Base-by-base conservation (phyloP, 352 stramenopile genomes). In the Phytopythium montanum region DNA sequence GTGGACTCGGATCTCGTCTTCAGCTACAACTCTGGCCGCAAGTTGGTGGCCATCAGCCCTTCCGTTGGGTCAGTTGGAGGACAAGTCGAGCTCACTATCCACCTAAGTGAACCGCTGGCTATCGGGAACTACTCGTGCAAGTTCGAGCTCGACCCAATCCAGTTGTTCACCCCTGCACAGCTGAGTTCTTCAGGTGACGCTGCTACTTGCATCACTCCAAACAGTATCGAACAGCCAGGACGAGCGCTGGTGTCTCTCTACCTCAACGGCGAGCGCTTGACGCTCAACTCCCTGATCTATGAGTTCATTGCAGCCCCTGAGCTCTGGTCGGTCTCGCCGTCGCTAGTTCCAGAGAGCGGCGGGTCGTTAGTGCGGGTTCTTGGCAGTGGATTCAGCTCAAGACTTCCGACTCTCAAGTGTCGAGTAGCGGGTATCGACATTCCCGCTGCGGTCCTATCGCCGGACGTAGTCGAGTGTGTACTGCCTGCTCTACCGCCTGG, bases 1-100 rank as follows among this genome's bases (percentile, higher is more conserved):
- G 49, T 62, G 28, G 2, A 18, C 46, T 69, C 34, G 36, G n/a
- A 31, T 0, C 13, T 44, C 0, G 26, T 16, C 5, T 81, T 88
- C 29, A 54, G 61, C 1, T 74, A 79, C 46, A 62, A 73, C 28
- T 46, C 52, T 2, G 29, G 5, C 25, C 64, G 56, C 33, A 61
- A 70, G 33, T 52, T 85, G 1, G 2, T 65, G 29, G 60, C 52
- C 8, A 56, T 88, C n/a, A 28, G 64, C n/a, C 73, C 73, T 12
- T 48, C 52, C 1, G 33, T 67, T 9, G 63, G 41, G 6, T 64
- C 69, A 18, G n/a, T 59, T 0, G 21, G 19, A 53, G 68, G 73
- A 8, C 62, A 74, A 7, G 41, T 72, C 4, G 56, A 45, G 13
- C 16, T 84, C 3, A 63, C 46, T 28, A 51, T 65, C 39, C 13